phyloP scores from a whole-genome alignment of 352 stramenopile genomes.

The Phytophthora macrochlamydospora region DNA sequence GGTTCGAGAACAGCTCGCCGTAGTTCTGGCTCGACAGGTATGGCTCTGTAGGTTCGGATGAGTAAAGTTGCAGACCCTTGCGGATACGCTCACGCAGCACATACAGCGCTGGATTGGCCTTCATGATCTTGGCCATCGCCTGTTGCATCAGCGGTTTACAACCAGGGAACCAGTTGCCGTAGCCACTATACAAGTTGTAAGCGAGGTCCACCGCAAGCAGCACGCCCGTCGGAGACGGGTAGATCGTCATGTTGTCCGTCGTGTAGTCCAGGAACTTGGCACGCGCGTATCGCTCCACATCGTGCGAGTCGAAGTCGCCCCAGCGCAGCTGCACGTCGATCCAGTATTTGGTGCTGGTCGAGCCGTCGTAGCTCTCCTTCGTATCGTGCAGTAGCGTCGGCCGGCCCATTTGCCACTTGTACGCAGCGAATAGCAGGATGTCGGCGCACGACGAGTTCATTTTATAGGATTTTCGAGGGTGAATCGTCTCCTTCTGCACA shows the following conservation, averaged over 20 bases:
- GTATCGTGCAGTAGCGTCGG: constrained; percentile 90
- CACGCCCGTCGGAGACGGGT: constrained; percentile 98
- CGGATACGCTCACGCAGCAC: constrained; percentile 99
- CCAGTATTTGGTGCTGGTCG: constrained; percentile 99
- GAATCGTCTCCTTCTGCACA: constrained; percentile 99
- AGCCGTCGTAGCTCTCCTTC: constrained; percentile 98
- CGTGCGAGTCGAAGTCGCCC: constrained; percentile 99
- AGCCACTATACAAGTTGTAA: constrained; percentile 99
- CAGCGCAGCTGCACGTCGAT: constrained; percentile 99
- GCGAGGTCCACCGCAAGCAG: constrained; percentile 98
- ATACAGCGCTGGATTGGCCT: constrained; percentile 99
- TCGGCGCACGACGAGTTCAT: constrained; percentile 99
- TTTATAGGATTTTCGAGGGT: constrained; percentile 99
- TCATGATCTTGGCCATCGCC: constrained; percentile 99
- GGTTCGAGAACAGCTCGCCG: constrained; percentile 99
- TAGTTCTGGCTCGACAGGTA: constrained; percentile 99
- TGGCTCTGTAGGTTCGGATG: constrained; percentile 99
- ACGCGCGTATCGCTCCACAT: constrained; percentile 99
- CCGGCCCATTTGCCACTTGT: constrained; percentile 97
- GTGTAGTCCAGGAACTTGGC: constrained; percentile 99
- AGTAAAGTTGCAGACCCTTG: constrained; percentile 99
- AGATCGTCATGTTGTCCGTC: constrained; percentile 99
- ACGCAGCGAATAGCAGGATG: constrained; percentile 98
- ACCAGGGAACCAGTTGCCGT: constrained; percentile 99
- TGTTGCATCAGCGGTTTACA: constrained; percentile 99